Percentiles rank a stretch among this genome's conserved stretches.
Conservation (phyloP, 495 filamentous ascomycete species). For the Aspergillus incahuasiensis region DNA sequence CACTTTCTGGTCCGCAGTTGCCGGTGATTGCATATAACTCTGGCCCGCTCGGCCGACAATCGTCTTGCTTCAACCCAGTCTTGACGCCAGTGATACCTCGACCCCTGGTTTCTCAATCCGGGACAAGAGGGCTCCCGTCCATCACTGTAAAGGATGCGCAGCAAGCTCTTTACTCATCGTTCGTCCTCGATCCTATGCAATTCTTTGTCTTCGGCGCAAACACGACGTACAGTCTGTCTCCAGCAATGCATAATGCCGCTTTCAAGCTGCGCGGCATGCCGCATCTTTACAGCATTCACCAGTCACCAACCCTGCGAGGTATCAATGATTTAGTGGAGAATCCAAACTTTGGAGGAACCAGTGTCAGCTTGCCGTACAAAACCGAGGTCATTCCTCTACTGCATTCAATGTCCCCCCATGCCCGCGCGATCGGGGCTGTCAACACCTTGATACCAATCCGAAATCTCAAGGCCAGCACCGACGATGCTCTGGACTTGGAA, state of each 20-base stretch:
- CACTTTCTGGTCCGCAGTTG: conserved; percentile 26
- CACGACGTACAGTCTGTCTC: conserved; percentile 41
- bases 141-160: conserved; percentile 41
- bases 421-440: conserved; percentile 70
- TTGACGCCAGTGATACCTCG: conserved; percentile 56
- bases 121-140: conserved; percentile 27
- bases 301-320: conserved; percentile 60
- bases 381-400: conserved; percentile 65
- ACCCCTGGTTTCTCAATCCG: conserved; percentile 20
- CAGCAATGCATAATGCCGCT: conserved; percentile 66
- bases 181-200: conserved; percentile 48
- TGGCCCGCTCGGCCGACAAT: conserved; percentile 59
- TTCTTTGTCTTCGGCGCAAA: conserved; percentile 44
- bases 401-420: conserved; percentile 67
- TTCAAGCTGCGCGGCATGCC: conserved; percentile 67
- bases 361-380: conserved; percentile 70
- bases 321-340: conserved; percentile 59
- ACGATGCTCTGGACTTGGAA: conserved; percentile 47
- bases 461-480: conserved; percentile 45
- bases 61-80: conserved; percentile 59
- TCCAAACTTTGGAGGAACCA: conserved; percentile 68
- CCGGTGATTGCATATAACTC: conserved; percentile 68
- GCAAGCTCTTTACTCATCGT: conserved; percentile 49
- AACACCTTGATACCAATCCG: conserved; percentile 73
- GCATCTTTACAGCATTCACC: conserved; percentile 64